Base-by-base conservation (phyloP, 768 basidiomycete species). In the Trametes maxima region DNA sequence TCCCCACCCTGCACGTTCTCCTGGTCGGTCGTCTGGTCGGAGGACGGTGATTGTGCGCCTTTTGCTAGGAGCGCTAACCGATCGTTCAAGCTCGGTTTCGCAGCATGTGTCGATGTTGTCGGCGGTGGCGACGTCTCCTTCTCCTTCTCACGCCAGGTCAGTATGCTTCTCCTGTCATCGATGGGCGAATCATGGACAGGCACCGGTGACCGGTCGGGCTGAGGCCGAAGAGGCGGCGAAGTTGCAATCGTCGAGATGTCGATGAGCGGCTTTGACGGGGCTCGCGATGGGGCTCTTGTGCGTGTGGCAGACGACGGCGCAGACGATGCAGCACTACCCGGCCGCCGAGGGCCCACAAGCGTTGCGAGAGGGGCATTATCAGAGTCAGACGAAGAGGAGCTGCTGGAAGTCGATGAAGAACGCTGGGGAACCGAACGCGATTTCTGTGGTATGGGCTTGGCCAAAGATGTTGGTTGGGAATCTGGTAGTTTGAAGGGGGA, bases 351-450 rank as follows among this genome's bases (percentile, higher is more conserved):
- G 0, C 78, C 77, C 7, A 89, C 74, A 37, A 90, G 77, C 1
- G 76, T 78, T 0, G 87, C 85, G 37, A 93, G 78, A 13, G 90
- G 90, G 1, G 85, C 81, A 65, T 86, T 78, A 59, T 88, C 76
- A n/a, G 79, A 78, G 54, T 83, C 85, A 24, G 57, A 58, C 80
- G 82, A 72, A 14, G 73, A 70, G 8, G 67, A 68, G 19, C 67
- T 68, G 25, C 60, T 65, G 0, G 68, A 65, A 16, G 68, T 65
- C 63, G 75, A 46, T 10, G 63, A 39, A 33, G 63, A 62, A 33
- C 16, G 45, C 0, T 46, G 17, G 1, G 52, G 36, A 47, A 49
- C 21, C 4, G 28, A 46, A 19, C 52, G 63, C 17, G 62, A n/a
- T 14, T 59, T 60, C 39, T 39, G 57, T 4, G 57, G 56, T 3